A percentile compares a stretch with the other conserved stretches of the same genome.
Evolutionary conservation across 495 filamentous ascomycete species (phyloP).

Genomic region (Aspergillus bridgeri): DNA sequence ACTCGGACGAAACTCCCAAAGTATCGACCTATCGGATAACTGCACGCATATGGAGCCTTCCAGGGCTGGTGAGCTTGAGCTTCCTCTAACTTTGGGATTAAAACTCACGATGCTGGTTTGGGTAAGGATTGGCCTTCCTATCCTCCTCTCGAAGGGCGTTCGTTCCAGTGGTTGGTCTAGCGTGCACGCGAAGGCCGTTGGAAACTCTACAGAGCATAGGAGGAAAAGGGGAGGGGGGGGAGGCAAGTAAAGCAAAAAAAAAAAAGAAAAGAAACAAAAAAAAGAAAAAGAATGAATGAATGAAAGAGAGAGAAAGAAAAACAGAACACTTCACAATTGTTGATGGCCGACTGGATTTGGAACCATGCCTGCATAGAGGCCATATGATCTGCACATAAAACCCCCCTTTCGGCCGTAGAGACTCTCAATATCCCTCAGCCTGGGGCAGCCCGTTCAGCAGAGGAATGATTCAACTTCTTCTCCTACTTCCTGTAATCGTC

Average conservation of each 20-base stretch:
- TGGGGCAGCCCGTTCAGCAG: too few species aligned
- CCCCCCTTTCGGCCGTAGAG: neutral
- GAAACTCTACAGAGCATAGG: too few species aligned
- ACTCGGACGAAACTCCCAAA: constrained; percentile 1
- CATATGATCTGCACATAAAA: neutral
- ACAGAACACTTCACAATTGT: too few species aligned
- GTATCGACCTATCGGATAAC: neutral
- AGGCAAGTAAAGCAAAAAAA: neutral
- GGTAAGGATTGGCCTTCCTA: constrained; percentile 2
- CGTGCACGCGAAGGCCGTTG: neutral
- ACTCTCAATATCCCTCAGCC: neutral
- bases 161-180: neutral
- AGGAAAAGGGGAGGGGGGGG: neutral
- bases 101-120: constrained; percentile 1
- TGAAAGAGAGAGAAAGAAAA: neutral
- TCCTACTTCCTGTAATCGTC: neutral
- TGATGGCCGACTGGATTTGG: neutral
- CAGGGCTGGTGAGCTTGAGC: neutral
- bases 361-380: neutral
- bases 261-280: neutral
- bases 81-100: neutral
- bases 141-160: neutral
- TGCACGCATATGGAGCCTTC: constrained; percentile 1
- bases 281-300: neutral
- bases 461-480: neutral